Conservation (phyloP, 352 stramenopile species). For the Aphanomyces cochlioides region DNA sequence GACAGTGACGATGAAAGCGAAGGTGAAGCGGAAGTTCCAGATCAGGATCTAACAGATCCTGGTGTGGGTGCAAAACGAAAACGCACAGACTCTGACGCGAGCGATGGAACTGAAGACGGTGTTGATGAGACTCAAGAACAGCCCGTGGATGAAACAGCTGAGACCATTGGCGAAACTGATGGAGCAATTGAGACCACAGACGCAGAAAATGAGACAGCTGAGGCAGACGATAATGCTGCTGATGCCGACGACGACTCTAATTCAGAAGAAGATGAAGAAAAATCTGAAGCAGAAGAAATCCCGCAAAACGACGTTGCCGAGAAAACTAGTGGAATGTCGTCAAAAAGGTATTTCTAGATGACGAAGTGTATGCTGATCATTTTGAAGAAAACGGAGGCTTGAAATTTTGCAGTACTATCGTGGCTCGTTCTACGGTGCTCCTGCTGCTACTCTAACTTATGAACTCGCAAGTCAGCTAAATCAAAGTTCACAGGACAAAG, state of each 20-base stretch:
- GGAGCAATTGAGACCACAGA: no score
- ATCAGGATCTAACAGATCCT: slow-evolving; percentile 25
- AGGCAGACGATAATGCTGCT: background rate
- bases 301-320: slow-evolving; percentile 34
- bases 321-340: no score
- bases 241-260: slow-evolving; percentile 33
- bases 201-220: background rate
- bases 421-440: slow-evolving; percentile 83
- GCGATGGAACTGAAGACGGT: slow-evolving; percentile 33
- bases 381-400: slow-evolving; percentile 48
- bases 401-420: slow-evolving; percentile 92
- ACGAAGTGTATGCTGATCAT: slow-evolving; percentile 28
- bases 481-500: slow-evolving; percentile 78
- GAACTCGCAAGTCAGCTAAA: slow-evolving; percentile 83
- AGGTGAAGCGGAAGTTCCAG: slow-evolving; percentile 39
- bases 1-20: slow-evolving; percentile 51
- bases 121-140: slow-evolving; percentile 13
- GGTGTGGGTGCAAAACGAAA: slow-evolving; percentile 38
- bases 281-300: slow-evolving; percentile 19
- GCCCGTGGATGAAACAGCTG: no score
- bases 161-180: no score
- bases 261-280: slow-evolving; percentile 32
- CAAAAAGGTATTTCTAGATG: slow-evolving; percentile 8
- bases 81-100: slow-evolving; percentile 43
- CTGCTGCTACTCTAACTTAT: slow-evolving; percentile 72